Evolutionary conservation across 306 rosid genomes (phyloP), one percentile per base, ranked within the genome.

Genomic region (Canavalia ensiformis): DNA sequence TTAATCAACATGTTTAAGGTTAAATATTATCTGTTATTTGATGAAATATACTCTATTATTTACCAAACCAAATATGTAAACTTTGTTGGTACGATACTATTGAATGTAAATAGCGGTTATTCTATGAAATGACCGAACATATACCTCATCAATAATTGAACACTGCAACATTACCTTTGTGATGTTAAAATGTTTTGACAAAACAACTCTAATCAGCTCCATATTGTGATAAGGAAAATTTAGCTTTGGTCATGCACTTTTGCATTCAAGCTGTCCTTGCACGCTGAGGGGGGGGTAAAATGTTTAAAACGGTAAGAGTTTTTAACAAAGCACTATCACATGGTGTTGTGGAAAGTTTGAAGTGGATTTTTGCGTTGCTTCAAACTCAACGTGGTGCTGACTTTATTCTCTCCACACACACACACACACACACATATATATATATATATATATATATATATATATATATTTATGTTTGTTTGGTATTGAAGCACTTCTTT

Each of bases 401-500:
- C 42, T 56, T 11, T 29, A 71, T 58, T 78, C 66, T 65, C 50
- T 55, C 45, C 45, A 31, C n/a, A n/a, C n/a, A n/a, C n/a, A n/a
- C n/a, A n/a, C n/a, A n/a, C n/a, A n/a, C n/a, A n/a, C n/a, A n/a
- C n/a, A n/a, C n/a, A n/a, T n/a, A n/a, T n/a, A n/a, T n/a, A n/a
- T n/a, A n/a, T n/a, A n/a, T n/a, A n/a, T n/a, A n/a, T n/a, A n/a
- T n/a, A n/a, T n/a, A n/a, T n/a, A n/a, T n/a, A n/a, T n/a, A n/a
- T n/a, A n/a, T 12, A 10, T 30, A 13, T 41, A 41, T 58, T 37
- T 50, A 65, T 39, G 64, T 75, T 77, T 68, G 54, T 66, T 84
- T 63, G 58, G 29, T 4, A 56, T 1, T 47, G 82, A 50, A 25
- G 42, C 51, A 55, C 37, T n/a, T 37, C 71, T 75, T 76, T 68